Base-by-base conservation (phyloP, 495 filamentous ascomycete species). In the Hypoxylon perforatum region DNA sequence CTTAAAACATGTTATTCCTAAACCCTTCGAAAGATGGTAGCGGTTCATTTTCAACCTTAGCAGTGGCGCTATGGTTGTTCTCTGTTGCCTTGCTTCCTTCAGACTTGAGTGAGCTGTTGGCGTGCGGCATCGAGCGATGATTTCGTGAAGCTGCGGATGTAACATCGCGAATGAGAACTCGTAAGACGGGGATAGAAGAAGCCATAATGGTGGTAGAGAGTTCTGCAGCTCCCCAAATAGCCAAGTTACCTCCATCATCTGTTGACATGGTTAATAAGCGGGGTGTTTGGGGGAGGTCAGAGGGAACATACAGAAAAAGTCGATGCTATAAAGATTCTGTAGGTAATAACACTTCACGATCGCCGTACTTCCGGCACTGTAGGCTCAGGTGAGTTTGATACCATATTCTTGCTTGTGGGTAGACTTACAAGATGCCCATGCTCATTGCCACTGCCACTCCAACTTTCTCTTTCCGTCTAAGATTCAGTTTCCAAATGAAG, bases 381-480 rank as follows among this genome's bases (percentile, higher is more conserved):
- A 35, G 45, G 25, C 8, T 17, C 19, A 14, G 3, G n/a, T 28
- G 4, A 58, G 41, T 11, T 58, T 33, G 18, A 10, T 21, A 14
- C 8, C 2, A 33, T 21, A 6, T 6, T 0, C 14, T 12, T 35
- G 55, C 4, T 22, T 39, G 44, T 23, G 4, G n/a, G 35, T 25
- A 15, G 23, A 36, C 51, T 54, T 42, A 54, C 35, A 72, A 57
- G 19, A 68, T 49, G 14, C 69, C 69, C 60, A 68, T 64, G 36
- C 59, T 68, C 69, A 68, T 72, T n/a, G 64, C 69, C 4, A 53
- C 44, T 19, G 48, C 59, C 21, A 72, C 59, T n/a, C 64, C 64
- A n/a, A 68, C 18, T 41, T 64, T 64, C 55, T 69, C 69, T 33
- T 68, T 50, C 12, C 30, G 41, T 14, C 48, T 45, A 12, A 72